These are phyloP conservation scores for Wallacemonas sp. DNA, from an alignment of 208 protist species.

Conservation along the genomic window DNA sequence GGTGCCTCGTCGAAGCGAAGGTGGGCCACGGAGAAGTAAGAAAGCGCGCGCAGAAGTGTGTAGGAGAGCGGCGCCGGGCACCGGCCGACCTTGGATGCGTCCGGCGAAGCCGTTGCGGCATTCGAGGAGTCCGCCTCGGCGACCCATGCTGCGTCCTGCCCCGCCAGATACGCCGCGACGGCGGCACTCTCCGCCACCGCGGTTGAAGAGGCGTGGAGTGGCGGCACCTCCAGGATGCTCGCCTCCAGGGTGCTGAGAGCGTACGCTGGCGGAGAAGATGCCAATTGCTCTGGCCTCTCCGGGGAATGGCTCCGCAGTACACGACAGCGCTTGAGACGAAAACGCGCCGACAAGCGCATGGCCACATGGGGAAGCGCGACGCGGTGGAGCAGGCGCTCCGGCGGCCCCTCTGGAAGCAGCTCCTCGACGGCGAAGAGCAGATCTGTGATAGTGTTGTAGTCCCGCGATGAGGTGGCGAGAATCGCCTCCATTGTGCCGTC, in stretches of 20 bases:
- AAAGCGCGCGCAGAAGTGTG: slow-evolving; percentile 30
- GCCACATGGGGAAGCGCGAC: slow-evolving; percentile 57
- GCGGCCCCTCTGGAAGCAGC: slow-evolving; percentile 26
- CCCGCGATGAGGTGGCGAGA: slow-evolving; percentile 55
- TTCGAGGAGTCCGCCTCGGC: neutral
- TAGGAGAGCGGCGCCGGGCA: too few relatives aligned
- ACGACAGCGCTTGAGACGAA: slow-evolving; percentile 28
- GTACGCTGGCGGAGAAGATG: neutral
- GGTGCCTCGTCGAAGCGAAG: slow-evolving; percentile 46
- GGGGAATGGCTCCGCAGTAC: neutral
- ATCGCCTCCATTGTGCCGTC: slow-evolving; percentile 61
- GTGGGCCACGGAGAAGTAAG: slow-evolving; percentile 51
- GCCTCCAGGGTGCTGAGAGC: slow-evolving; percentile 1
- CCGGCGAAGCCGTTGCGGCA: too few relatives aligned
- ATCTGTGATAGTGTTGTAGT: slow-evolving; percentile 75
- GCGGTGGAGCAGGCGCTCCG: slow-evolving; percentile 21
- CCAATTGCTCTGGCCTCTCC: neutral
- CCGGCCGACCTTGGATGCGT: too few relatives aligned
- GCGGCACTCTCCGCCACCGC: neutral
- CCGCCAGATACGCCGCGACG: neutral
- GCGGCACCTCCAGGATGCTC: neutral
- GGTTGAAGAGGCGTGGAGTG: too few relatives aligned
- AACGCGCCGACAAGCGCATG: slow-evolving; percentile 26
- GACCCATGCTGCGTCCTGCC: neutral
- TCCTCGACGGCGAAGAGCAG: slow-evolving; percentile 48